Conservation (phyloP, 257 asterid genomes). For the Cinchona pubescens region DNA sequence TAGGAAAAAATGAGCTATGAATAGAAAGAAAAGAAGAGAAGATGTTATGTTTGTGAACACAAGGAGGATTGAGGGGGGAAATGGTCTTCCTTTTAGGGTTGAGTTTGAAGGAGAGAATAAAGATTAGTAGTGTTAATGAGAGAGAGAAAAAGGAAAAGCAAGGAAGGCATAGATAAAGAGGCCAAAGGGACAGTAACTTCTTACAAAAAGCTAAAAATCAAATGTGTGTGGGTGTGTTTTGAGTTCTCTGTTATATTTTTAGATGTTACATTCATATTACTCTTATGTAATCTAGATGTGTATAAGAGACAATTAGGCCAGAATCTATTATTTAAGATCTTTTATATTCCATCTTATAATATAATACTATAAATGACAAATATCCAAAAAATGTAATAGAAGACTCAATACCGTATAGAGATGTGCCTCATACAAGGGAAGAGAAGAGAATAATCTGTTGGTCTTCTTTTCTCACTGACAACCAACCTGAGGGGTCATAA, state of each 20-base stretch:
- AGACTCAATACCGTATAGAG: too few species aligned
- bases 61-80: slow-evolving; percentile 40
- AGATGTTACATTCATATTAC: too few species aligned
- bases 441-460: slow-evolving; percentile 51
- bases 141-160: slow-evolving; percentile 33
- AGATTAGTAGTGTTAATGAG: slow-evolving; percentile 63
- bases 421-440: too few species aligned
- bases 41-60: slow-evolving; percentile 57
- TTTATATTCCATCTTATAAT: too few species aligned
- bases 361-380: too few species aligned
- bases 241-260: too few species aligned
- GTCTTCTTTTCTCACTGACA: slow-evolving; percentile 33
- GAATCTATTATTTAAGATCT: too few species aligned
- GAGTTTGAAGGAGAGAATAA: slow-evolving; percentile 62
- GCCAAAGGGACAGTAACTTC: slow-evolving; percentile 66
- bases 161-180: slow-evolving; percentile 42
- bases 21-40: neutral
- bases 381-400: too few species aligned
- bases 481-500: slow-evolving; percentile 49
- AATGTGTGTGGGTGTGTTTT: slow-evolving; percentile 4
- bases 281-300: too few species aligned
- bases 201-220: slow-evolving; percentile 54
- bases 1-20: neutral
- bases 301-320: too few species aligned
- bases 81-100: slow-evolving; percentile 39